Base-by-base conservation (phyloP, 176 grass and related monocot genomes). In the bread wheat (Triticum aestivum) region DNA sequence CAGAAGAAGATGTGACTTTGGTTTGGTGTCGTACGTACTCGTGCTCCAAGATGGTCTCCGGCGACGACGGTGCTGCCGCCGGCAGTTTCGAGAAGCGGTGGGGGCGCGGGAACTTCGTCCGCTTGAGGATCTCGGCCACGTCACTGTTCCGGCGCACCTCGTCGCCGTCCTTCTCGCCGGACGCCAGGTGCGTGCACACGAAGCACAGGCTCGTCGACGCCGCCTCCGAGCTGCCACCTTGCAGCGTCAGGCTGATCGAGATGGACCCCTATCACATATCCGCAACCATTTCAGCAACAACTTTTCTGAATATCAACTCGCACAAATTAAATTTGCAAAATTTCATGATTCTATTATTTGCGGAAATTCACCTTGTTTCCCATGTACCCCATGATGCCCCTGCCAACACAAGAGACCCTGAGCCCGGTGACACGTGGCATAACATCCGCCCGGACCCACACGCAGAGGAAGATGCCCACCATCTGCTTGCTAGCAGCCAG, bases 311-410 rank as follows among this genome's bases (percentile, higher is more conserved):
- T 64, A 1, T 42, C 0, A 59, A 8, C 6, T 59, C 6, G 18
- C 9, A 3, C 18, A 59, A 9, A 59, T 56, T 56, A 51, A 15
- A 0, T 5, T 14, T 51, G 11, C 45, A 39, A 39, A 39, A 39
- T 39, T 39, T 39, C 37, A 41, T 11, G 26, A 27, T 27, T 27
- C 26, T 27, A 27, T 6, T 35, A 35, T 35, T 35, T 35, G 5
- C 1, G 1, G 37, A 7, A 38, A 42, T 47, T 47, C 11, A 90
- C 95, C 95, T 98, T 98, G 20, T 98, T 98, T 8, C 96, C 96
- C 96, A 95, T 95, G 93, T 92, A 95, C 0, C 96, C 96, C 96
- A 98, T 94, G 78, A 98, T 89, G 47, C 96, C 96, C 86, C 86
- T 82, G 9, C 96, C 84, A 10, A 98, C 90, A 12, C 88, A 92